Evolutionary conservation across 441 rosid species (phyloP).

Genomic region (Manihot esculenta): DNA sequence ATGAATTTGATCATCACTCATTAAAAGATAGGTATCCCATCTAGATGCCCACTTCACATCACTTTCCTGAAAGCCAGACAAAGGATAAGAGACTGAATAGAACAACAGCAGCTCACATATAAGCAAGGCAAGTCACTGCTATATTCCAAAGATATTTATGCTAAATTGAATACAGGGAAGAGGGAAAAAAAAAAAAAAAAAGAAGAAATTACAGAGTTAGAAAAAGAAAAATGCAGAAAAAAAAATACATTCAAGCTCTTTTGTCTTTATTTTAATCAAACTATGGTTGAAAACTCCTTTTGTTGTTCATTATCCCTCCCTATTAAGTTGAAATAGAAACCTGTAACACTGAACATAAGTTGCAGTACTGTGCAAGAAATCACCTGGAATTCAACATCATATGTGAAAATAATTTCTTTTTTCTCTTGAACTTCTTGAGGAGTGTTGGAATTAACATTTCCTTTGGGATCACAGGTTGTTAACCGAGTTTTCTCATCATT

Average conservation of each 20-base stretch:
- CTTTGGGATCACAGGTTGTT: conserved; percentile 88
- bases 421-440: conserved; percentile 87
- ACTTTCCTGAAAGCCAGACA: conserved; percentile 57
- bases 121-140: conserved; percentile 2
- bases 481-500: conserved; percentile 62
- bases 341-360: too few relatives aligned
- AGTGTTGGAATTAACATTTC: conserved; percentile 71
- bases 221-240: not conserved
- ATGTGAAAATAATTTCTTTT: conserved; percentile 76
- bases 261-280: not conserved
- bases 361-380: conserved; percentile 8
- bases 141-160: not conserved
- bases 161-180: not conserved
- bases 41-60: conserved; percentile 98
- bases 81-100: conserved; percentile 10
- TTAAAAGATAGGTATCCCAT: conserved; percentile 92
- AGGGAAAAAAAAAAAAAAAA: too few relatives aligned
- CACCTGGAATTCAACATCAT: conserved; percentile 87
- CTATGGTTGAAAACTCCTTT: not conserved
- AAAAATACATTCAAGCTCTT: not conserved
- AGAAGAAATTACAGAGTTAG: not conserved
- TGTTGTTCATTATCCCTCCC: too few relatives aligned
- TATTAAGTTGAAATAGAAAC: too few relatives aligned
- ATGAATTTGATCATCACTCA: conserved; percentile 88
- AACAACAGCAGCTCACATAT: not conserved